Percentiles rank a stretch among this genome's conserved stretches.
Evolutionary conservation across 108 stramenopile species (phyloP).

Genomic region (Nitzschia sp.): DNA sequence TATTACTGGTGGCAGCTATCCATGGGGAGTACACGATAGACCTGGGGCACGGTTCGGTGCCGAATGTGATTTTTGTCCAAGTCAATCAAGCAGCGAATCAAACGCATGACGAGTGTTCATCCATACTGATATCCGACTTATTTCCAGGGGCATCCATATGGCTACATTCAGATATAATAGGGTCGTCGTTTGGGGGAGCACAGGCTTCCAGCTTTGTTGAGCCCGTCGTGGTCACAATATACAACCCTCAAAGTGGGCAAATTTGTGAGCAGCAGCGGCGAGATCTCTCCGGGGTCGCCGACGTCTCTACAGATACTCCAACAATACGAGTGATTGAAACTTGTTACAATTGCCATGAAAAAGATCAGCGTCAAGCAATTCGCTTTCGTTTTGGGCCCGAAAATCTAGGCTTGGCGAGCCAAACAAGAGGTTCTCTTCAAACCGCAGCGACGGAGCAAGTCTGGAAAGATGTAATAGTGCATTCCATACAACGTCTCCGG

Average conservation of each 20-base stretch:
- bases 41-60: not conserved
- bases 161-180: not conserved
- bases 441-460: too few relatives aligned
- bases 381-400: not conserved
- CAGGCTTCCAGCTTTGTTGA: not conserved
- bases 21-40: not conserved
- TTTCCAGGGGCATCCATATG: not conserved
- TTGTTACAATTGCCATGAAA: not conserved
- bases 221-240: not conserved
- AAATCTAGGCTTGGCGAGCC: too few relatives aligned
- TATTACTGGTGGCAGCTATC: not conserved
- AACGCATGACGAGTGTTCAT: not conserved
- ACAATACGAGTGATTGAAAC: not conserved
- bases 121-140: not conserved
- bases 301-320: too few relatives aligned
- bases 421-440: too few relatives aligned
- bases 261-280: not conserved
- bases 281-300: not conserved
- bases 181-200: not conserved
- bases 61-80: conserved; percentile 3
- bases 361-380: not conserved
- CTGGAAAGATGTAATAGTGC: too few relatives aligned
- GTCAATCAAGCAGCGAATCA: not conserved
- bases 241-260: not conserved
- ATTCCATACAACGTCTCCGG: too few relatives aligned